A percentile compares a stretch with the other conserved stretches of the same genome.
Conservation (phyloP, 768 basidiomycete genomes). For the Phanerochaete carnosa region DNA sequence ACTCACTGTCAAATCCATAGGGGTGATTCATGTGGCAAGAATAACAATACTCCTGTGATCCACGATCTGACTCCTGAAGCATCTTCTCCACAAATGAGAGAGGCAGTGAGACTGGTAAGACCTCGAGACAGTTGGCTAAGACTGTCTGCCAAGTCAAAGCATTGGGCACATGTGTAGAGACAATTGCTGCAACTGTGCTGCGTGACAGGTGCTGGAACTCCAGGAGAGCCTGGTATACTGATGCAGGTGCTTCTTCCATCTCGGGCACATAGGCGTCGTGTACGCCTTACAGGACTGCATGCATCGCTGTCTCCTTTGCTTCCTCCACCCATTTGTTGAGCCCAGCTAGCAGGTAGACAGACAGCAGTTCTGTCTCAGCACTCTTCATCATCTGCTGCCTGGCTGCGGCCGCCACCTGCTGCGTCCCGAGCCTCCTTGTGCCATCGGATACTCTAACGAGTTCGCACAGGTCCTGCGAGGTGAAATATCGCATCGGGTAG, state of each 20-base stretch:
- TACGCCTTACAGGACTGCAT: not conserved
- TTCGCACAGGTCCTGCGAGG: not conserved
- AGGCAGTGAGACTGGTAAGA: not conserved
- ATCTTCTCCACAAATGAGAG: not conserved
- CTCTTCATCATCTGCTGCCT: not conserved
- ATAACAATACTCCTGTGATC: not conserved
- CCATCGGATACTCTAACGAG: not conserved
- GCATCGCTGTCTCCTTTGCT: not conserved
- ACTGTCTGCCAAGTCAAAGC: not conserved
- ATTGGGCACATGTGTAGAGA: not conserved
- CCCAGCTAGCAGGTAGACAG: conserved; percentile 1
- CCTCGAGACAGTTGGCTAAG: not conserved
- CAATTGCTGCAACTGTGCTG: not conserved
- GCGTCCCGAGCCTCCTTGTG: not conserved
- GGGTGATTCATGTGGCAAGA: not conserved
- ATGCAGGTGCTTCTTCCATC: conserved; percentile 7
- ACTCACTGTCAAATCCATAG: not conserved
- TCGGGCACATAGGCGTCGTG: not conserved
- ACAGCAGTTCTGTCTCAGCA: not conserved
- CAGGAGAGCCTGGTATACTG: not conserved
- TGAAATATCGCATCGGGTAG: not conserved
- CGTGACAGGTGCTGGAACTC: not conserved
- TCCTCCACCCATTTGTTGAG: conserved; percentile 1
- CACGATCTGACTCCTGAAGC: not conserved
- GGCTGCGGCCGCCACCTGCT: not conserved